Percentiles rank a stretch among this genome's conserved stretches.
These are phyloP conservation scores for Hippophae tibetana DNA, from an alignment of 306 rosid species.

Conservation along the genomic window DNA sequence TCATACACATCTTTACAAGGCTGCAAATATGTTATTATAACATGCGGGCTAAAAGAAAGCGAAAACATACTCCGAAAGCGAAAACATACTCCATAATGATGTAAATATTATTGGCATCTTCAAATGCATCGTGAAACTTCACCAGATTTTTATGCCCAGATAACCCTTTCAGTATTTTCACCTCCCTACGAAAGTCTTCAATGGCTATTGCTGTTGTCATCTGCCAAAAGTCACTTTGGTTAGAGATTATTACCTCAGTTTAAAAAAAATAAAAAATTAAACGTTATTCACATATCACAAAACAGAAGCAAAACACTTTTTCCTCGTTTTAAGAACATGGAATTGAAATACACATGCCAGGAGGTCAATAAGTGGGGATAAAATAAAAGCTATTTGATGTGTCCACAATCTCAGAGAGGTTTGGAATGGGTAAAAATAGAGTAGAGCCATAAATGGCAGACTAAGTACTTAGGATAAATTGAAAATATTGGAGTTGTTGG, in stretches of 20 bases:
- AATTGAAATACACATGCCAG: too few relatives aligned
- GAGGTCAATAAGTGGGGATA: too few relatives aligned
- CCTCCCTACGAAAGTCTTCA: background rate
- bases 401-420: too few relatives aligned
- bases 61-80: background rate
- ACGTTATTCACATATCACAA: background rate
- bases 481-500: too few relatives aligned
- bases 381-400: too few relatives aligned
- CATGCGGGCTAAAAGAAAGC: background rate
- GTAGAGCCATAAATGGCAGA: too few relatives aligned
- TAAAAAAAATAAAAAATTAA: too few relatives aligned
- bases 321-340: too few relatives aligned
- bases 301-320: background rate
- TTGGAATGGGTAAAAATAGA: too few relatives aligned
- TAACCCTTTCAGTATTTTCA: background rate
- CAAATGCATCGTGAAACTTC: background rate
- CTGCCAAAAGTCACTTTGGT: background rate
- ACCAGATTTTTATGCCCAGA: background rate
- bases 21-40: too few relatives aligned
- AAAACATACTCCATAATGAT: background rate
- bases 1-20: too few relatives aligned
- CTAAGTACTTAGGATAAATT: too few relatives aligned
- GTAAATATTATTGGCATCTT: background rate
- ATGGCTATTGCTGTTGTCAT: background rate
- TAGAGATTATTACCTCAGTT: background rate